Conservation (phyloP, 2,329 filamentous ascomycete species). For the Penicillium decumbens region DNA sequence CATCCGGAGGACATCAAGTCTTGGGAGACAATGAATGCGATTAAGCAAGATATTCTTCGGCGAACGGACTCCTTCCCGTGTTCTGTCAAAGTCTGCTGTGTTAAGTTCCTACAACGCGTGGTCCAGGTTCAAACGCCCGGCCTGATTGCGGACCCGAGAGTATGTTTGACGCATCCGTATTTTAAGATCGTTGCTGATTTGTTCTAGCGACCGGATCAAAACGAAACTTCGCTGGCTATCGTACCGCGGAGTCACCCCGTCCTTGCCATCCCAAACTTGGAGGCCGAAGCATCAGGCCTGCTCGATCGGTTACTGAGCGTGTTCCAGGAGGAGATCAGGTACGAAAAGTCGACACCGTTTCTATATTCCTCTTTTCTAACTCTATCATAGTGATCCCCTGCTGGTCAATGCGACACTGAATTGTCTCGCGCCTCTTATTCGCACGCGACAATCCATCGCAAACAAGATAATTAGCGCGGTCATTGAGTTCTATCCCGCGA, state of each 20-base stretch:
- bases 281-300: constrained; percentile 87
- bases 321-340: constrained; percentile 83
- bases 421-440: constrained; percentile 74
- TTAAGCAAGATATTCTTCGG: constrained; percentile 82
- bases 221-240: constrained; percentile 81
- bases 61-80: constrained; percentile 78
- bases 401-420: constrained; percentile 90
- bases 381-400: constrained; percentile 65
- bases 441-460: constrained; percentile 72
- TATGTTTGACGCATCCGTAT: constrained; percentile 45
- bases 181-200: constrained; percentile 1
- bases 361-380: constrained; percentile 2
- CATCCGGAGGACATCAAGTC: constrained; percentile 74
- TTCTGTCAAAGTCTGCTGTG: constrained; percentile 83
- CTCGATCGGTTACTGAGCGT: constrained; percentile 81
- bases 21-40: constrained; percentile 82
- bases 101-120: constrained; percentile 94
- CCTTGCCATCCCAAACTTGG: constrained; percentile 72
- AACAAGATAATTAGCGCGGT: constrained; percentile 82
- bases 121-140: constrained; percentile 89
- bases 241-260: constrained; percentile 78
- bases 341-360: constrained; percentile 15
- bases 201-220: constrained; percentile 62
- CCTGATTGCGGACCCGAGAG: constrained; percentile 72
- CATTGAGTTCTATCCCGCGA: constrained; percentile 86